Conservation (phyloP, 768 basidiomycete species). For the Hericium alpestre region DNA sequence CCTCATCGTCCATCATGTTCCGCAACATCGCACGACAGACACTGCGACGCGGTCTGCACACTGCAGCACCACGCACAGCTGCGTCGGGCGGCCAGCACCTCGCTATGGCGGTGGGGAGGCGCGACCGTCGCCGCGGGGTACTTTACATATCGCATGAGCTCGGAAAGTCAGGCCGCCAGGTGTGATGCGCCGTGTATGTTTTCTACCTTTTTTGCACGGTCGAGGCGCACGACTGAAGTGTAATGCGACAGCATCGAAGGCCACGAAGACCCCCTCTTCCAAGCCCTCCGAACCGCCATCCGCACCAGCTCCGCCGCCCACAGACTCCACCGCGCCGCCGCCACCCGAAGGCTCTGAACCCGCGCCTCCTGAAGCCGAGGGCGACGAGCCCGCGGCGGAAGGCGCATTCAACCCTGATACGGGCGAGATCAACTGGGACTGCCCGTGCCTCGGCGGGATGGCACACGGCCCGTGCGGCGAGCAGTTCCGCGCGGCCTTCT, state of each 20-base stretch:
- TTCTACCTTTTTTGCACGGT: slow-evolving; percentile 3
- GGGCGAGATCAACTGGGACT: slow-evolving; percentile 99
- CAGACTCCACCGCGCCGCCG: background rate
- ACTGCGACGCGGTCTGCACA: slow-evolving; percentile 10
- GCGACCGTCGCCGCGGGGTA: slow-evolving; percentile 23
- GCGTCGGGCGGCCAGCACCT: slow-evolving; percentile 8
- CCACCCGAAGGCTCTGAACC: background rate
- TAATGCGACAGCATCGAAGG: slow-evolving; percentile 4
- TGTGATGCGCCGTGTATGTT: slow-evolving; percentile 12
- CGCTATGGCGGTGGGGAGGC: slow-evolving; percentile 19
- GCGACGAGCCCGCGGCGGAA: slow-evolving; percentile 17
- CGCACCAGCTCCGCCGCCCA: background rate
- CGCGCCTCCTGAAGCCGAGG: slow-evolving; percentile 13
- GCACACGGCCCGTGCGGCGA: slow-evolving; percentile 92
- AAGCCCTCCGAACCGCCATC: slow-evolving; percentile 3
- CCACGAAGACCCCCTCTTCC: background rate
- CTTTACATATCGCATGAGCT: slow-evolving; percentile 21
- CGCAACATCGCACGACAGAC: slow-evolving; percentile 4
- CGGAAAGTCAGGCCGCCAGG: slow-evolving; percentile 13
- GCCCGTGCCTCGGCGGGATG: slow-evolving; percentile 98
- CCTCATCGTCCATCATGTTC: slow-evolving; percentile 4
- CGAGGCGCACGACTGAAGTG: background rate
- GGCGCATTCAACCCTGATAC: slow-evolving; percentile 91
- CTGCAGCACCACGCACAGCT: slow-evolving; percentile 1
- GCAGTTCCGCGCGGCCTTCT: slow-evolving; percentile 91